These are phyloP conservation scores for Beauveria australis DNA, from an alignment of 2,329 filamentous ascomycete genomes.

Conservation along the genomic window DNA sequence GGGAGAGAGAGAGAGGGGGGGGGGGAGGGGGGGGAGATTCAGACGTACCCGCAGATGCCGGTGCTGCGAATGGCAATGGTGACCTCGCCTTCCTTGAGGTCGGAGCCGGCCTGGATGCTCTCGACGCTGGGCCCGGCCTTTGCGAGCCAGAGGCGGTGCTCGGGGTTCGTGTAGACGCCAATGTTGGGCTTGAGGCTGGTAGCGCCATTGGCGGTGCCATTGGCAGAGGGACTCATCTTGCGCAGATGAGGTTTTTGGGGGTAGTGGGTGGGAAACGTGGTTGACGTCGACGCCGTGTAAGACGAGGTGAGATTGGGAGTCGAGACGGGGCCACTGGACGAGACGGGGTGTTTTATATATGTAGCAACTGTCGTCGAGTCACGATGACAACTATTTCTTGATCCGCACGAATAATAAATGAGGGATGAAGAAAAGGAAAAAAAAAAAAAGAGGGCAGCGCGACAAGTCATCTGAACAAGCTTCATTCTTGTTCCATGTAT, in stretches of 20 bases:
- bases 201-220: conserved; percentile 10
- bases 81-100: conserved; percentile 73
- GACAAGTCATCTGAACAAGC: background rate
- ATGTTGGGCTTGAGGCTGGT: conserved; percentile 67
- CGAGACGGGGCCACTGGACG: background rate
- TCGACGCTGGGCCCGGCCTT: conserved; percentile 70
- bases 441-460: background rate
- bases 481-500: background rate
- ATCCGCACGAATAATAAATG: background rate
- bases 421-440: background rate
- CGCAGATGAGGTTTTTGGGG: background rate
- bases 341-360: background rate
- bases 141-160: conserved; percentile 83
- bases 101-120: conserved; percentile 58
- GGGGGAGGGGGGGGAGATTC: background rate
- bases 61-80: conserved; percentile 86
- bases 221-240: conserved; percentile 12
- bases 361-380: background rate
- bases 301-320: background rate
- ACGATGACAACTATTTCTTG: background rate
- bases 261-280: background rate
- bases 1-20: conserved; percentile 35
- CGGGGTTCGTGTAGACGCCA: conserved; percentile 90
- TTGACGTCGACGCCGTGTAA: background rate
- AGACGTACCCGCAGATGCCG: conserved; percentile 78